phyloP scores from a whole-genome alignment of 164 flowering plant genomes.

The Vitis vinifera region ASM3070453v1 NC_081807.1:7699501-7700000 shows the following conservation, averaged over 20 bases:
- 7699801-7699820: conserved; percentile 14
- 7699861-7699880: conserved; percentile 19
- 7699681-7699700: conserved; percentile 28
- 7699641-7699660: conserved; percentile 35
- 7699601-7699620: conserved; percentile 34
- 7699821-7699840: conserved; percentile 16
- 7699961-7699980: conserved; percentile 28
- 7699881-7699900: neutral
- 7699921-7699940: conserved; percentile 10
- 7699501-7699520: neutral
- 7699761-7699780: conserved; percentile 23
- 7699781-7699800: conserved; percentile 25
- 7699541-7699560: neutral
- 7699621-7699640: conserved; percentile 24
- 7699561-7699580: conserved; percentile 10
- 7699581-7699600: conserved; percentile 25
- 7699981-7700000: conserved; percentile 22
- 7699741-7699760: neutral
- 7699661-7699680: conserved; percentile 22
- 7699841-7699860: neutral
- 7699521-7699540: too few relatives aligned
- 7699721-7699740: conserved; percentile 29
- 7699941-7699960: conserved; percentile 16
- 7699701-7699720: conserved; percentile 25
- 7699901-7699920: neutral